phyloP scores from a whole-genome alignment of 192 early-diverging fungal genomes.

The Neocallimastix lanati region DNA sequence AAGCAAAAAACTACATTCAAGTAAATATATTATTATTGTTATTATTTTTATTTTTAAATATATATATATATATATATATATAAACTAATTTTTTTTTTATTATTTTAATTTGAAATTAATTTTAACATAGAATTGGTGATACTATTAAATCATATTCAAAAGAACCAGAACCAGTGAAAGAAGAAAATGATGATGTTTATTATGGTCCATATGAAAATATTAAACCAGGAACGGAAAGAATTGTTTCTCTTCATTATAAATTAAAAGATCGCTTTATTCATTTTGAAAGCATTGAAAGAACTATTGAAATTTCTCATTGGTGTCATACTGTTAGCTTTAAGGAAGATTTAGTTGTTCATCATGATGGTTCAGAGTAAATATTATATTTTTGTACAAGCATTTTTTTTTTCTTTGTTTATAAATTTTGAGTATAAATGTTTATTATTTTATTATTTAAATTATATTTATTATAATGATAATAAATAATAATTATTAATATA shows the following conservation, averaged over 20 bases:
- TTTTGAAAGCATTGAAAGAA: slow-evolving; percentile 33
- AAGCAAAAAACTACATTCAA: neutral
- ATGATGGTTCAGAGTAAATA: slow-evolving; percentile 58
- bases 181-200: neutral
- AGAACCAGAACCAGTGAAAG: neutral
- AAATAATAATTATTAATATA: too few species aligned
- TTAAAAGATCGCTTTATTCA: neutral
- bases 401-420: too few species aligned
- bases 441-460: too few species aligned
- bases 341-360: slow-evolving; percentile 59
- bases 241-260: neutral
- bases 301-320: slow-evolving; percentile 74
- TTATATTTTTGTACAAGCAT: too few species aligned
- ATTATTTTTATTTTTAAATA: too few species aligned
- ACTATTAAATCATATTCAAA: neutral
- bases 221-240: neutral
- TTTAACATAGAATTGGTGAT: neutral
- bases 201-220: neutral
- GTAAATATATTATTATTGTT: neutral
- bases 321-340: slow-evolving; percentile 58
- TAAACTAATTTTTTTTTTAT: too few species aligned
- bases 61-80: too few species aligned
- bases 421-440: too few species aligned
- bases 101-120: too few species aligned
- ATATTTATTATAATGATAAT: too few species aligned